Conservation (phyloP, 805 yeast species). For the Suhomyces canberraensis region DNA sequence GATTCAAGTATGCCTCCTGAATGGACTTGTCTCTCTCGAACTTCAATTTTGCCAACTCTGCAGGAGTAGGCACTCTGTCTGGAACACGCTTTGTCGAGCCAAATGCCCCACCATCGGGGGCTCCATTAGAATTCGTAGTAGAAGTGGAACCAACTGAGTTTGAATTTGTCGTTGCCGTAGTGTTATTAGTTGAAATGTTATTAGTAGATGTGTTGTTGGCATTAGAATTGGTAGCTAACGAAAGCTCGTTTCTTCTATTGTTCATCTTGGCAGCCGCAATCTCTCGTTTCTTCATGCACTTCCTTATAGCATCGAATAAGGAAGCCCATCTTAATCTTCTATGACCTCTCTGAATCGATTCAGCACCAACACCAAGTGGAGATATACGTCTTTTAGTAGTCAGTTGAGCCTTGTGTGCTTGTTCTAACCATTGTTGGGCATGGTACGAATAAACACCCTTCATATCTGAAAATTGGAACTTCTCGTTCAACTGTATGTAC, state of each 20-base stretch:
- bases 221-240: conserved; percentile 1
- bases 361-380: conserved; percentile 91
- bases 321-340: conserved; percentile 91
- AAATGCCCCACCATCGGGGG: too few relatives aligned
- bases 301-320: conserved; percentile 93
- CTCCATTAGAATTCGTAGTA: conserved; percentile 1
- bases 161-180: conserved; percentile 5
- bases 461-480: conserved; percentile 82
- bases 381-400: conserved; percentile 85
- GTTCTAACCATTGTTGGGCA: conserved; percentile 90
- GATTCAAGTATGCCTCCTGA: conserved; percentile 64
- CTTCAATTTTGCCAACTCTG: conserved; percentile 78
- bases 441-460: conserved; percentile 78
- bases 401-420: conserved; percentile 84
- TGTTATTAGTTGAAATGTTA: conserved; percentile 3
- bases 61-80: conserved; percentile 64
- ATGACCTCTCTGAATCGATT: conserved; percentile 92
- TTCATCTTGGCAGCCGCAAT: conserved; percentile 42
- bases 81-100: conserved; percentile 33
- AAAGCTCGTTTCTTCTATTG: conserved; percentile 7
- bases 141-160: conserved; percentile 1
- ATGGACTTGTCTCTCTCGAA: conserved; percentile 81
- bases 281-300: conserved; percentile 86
- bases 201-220: background rate
- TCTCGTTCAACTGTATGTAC: conserved; percentile 87